Evolutionary conservation across 192 early-diverging fungal species (phyloP).

Genomic region (Coemansia sp.): DNA sequence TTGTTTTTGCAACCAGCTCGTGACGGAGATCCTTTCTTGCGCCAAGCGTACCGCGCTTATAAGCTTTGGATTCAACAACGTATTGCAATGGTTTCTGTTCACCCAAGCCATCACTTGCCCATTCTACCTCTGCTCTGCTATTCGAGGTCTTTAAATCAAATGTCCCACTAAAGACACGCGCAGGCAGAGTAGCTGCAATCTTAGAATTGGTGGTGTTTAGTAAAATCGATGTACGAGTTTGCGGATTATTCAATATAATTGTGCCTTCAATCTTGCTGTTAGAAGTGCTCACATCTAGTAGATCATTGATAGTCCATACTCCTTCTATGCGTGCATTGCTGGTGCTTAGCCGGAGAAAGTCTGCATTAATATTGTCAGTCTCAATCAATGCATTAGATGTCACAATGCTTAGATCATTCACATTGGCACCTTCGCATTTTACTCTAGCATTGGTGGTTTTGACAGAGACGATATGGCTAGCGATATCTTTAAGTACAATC

Average conservation of each 20-base stretch:
- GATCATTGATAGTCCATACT: constrained; percentile 13
- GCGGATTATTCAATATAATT: constrained; percentile 7
- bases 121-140: constrained; percentile 5
- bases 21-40: constrained; percentile 6
- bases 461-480: background rate
- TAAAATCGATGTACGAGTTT: constrained; percentile 1
- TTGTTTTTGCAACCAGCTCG: constrained; percentile 20
- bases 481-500: constrained; percentile 8
- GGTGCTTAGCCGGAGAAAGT: constrained; percentile 14
- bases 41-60: constrained; percentile 21
- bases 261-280: constrained; percentile 18
- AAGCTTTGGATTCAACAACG: constrained; percentile 15
- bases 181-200: constrained; percentile 16
- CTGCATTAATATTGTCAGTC: background rate
- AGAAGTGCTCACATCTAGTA: constrained; percentile 19
- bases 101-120: background rate
- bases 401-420: constrained; percentile 5
- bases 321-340: constrained; percentile 23
- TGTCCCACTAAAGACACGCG: constrained; percentile 16
- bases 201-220: constrained; percentile 14
- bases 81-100: constrained; percentile 6
- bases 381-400: constrained; percentile 21
- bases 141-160: constrained; percentile 25
- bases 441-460: constrained; percentile 17
- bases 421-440: constrained; percentile 7